Evolutionary conservation across 305 asterid genomes (phyloP), one percentile per base, ranked within the genome.

Genomic region (Rubia occidens): DNA sequence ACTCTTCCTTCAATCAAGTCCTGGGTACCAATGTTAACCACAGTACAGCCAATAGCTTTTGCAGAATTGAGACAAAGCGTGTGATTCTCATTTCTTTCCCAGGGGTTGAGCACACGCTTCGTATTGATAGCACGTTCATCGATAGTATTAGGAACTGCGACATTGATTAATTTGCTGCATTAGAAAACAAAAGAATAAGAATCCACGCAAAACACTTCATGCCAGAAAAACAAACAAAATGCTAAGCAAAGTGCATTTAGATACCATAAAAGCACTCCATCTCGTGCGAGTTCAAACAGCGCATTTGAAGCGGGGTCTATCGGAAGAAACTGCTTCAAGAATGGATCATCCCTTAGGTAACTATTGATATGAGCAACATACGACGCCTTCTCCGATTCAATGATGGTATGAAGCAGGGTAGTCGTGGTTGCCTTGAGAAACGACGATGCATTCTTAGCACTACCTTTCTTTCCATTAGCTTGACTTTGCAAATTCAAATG

Each of bases 1-100:
- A 94, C 99, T 80, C 99, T 88, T 83, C 97, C 99, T 82, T 94
- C 99, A 79, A 89, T 75, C 73, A 94, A 84, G 80, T 94, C 98
- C 71, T 94, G 98, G 74, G 87, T 86, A 71, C 98, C 98, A 73
- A 94, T 90, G 77, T 93, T 93, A 43, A 93, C 98, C 10, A 93
- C 98, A 3, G 97, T 93, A 79, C 98, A 93, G 55, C 98, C 98
- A 82, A 93, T 93, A 44, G 98, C 98, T 83, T 93, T 93, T 43
- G 98, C 98, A 79, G 98, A 93, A 84, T 93, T 93, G 78, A 93
- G 96, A 69, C 98, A 87, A 59, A 93, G 94, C 13, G 97, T 92
- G 77, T 90, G 97, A 67, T 93, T 93, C 81, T 93, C 98, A 74
- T 88, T 93, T 83, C 96, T 94, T 79, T 94, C 97, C 99, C 99